phyloP scores from a whole-genome alignment of 352 stramenopile genomes.

The Phytopythium boreale region DNA sequence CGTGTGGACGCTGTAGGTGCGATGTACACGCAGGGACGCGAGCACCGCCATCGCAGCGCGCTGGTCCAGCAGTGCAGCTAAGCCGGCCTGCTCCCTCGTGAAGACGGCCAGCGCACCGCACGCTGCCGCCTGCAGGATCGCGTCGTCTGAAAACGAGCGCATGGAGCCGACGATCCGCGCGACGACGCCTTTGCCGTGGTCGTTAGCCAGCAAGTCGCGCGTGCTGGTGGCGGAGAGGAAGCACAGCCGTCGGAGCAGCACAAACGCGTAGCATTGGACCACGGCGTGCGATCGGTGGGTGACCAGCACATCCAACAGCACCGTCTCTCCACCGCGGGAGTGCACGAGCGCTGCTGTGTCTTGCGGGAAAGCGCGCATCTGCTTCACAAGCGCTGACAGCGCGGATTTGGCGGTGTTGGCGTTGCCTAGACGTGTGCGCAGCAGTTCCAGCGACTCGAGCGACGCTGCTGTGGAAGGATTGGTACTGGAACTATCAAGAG shows the following conservation, averaged over 20 bases:
- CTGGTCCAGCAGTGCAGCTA: constrained; percentile 50
- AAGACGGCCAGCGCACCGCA: constrained; percentile 78
- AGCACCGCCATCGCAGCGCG: constrained; percentile 60
- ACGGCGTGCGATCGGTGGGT: constrained; percentile 62
- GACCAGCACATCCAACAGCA: constrained; percentile 56
- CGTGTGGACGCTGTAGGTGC: constrained; percentile 80
- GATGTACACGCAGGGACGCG: constrained; percentile 69
- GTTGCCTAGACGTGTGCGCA: constrained; percentile 40
- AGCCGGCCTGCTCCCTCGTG: constrained; percentile 45
- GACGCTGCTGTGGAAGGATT: not conserved
- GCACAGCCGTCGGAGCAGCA: constrained; percentile 67
- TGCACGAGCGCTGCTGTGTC: constrained; percentile 62
- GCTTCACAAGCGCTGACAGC: constrained; percentile 70
- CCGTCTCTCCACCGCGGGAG: constrained; percentile 33
- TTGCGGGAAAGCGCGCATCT: constrained; percentile 72
- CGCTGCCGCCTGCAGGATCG: constrained; percentile 73
- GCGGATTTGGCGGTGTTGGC: constrained; percentile 50
- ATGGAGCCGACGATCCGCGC: constrained; percentile 54
- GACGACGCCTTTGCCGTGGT: constrained; percentile 37
- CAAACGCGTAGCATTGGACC: constrained; percentile 79
- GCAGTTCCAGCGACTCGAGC: constrained; percentile 40
- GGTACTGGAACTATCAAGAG: not conserved
- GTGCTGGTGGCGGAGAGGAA: constrained; percentile 69
- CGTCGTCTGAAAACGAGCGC: constrained; percentile 66
- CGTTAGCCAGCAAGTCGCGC: constrained; percentile 39